Evolutionary conservation across 2,329 filamentous ascomycete species (phyloP).

Genomic region (Plectosphaerella sp.): DNA sequence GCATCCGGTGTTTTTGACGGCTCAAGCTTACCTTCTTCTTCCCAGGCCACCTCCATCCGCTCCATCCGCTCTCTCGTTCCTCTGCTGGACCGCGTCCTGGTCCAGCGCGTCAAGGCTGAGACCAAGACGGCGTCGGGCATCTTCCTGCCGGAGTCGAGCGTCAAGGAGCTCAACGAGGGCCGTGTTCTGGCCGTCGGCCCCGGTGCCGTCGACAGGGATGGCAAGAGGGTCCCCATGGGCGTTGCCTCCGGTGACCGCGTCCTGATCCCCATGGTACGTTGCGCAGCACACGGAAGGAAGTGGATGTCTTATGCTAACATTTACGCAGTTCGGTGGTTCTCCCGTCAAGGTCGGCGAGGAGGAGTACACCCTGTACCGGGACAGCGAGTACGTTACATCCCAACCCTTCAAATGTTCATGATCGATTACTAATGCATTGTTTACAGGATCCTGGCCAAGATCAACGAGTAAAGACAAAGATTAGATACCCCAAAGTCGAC

Average conservation of each 20-base stretch:
- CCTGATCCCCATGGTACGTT: conserved; percentile 83
- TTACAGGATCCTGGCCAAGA: conserved; percentile 89
- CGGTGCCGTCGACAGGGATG: conserved; percentile 80
- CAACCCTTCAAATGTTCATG: too few relatives aligned
- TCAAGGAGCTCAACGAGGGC: conserved; percentile 98
- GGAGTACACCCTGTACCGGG: conserved; percentile 92
- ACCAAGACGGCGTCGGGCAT: conserved; percentile 94
- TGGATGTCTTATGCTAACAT: conserved; percentile 1
- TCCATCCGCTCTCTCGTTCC: conserved; percentile 93
- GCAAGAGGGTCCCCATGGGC: conserved; percentile 80
- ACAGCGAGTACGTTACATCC: conserved; percentile 78
- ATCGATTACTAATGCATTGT: conserved; percentile 9
- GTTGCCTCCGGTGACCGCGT: conserved; percentile 85
- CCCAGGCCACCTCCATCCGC: conserved; percentile 71
- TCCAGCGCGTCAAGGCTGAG: conserved; percentile 97
- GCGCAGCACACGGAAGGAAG: not conserved
- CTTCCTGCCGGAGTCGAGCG: conserved; percentile 93
- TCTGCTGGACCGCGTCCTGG: conserved; percentile 95
- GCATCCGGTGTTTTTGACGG: not conserved
- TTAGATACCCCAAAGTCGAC: conserved; percentile 9
- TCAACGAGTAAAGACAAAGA: conserved; percentile 69
- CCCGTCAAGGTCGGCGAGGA: conserved; percentile 97
- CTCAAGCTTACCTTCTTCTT: not conserved
- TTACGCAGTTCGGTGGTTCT: conserved; percentile 76
- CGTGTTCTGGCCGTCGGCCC: conserved; percentile 94